A percentile compares a stretch with the other conserved stretches of the same genome.
Evolutionary conservation across 768 basidiomycete species (phyloP).

Genomic region (Suillus hirtellus): DNA sequence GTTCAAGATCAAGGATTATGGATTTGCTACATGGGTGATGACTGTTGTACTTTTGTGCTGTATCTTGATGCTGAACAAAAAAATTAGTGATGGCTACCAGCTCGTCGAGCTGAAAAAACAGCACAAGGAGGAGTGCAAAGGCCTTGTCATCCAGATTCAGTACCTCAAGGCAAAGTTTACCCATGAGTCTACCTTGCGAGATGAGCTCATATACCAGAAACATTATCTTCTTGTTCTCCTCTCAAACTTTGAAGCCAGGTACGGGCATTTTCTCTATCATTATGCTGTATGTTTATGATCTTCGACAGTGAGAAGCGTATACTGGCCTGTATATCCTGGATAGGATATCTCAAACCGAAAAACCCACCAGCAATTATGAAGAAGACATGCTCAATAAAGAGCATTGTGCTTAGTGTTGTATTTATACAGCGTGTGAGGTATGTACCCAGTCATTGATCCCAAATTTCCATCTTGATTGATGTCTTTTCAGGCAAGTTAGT

Average conservation of each 20-base stretch:
- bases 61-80: constrained; percentile 7
- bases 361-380: constrained; percentile 39
- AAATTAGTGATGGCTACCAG: constrained; percentile 51
- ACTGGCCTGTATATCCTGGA: constrained; percentile 70
- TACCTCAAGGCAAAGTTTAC: constrained; percentile 93
- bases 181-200: constrained; percentile 78
- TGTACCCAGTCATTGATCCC: constrained; percentile 25
- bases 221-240: constrained; percentile 80
- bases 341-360: constrained; percentile 61
- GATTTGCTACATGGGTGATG: constrained; percentile 56
- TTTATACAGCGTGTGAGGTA: constrained; percentile 70
- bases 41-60: background rate
- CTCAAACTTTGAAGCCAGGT: constrained; percentile 71
- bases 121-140: constrained; percentile 88
- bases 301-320: constrained; percentile 63
- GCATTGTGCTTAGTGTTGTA: constrained; percentile 53
- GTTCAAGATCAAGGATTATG: constrained; percentile 52
- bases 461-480: constrained; percentile 6
- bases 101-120: constrained; percentile 56
- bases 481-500: constrained; percentile 53
- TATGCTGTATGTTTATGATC: constrained; percentile 2
- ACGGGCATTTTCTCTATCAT: constrained; percentile 14
- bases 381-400: constrained; percentile 55
- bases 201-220: constrained; percentile 83
- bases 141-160: constrained; percentile 84